These are phyloP conservation scores for Penicillium subrubescens DNA, from an alignment of 495 filamentous ascomycete genomes.

Conservation along the genomic window DNA sequence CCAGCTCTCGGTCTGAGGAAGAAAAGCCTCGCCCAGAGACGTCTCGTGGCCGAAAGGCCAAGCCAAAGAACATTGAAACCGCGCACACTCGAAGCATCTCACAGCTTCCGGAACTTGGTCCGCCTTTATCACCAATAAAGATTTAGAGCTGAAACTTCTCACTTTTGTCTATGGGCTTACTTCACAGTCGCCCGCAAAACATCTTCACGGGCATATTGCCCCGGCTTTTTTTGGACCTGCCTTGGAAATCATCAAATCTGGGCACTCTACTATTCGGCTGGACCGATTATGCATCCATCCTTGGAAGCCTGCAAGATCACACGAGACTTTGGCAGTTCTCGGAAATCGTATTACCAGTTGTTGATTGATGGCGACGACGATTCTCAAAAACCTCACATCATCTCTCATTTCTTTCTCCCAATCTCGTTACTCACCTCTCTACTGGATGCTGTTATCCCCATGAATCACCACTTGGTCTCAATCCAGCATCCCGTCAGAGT, in stretches of 20 bases:
- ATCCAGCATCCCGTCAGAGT: constrained; percentile 19
- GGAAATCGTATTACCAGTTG: background rate
- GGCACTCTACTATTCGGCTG: constrained; percentile 20
- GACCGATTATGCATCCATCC: constrained; percentile 15
- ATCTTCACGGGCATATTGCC: background rate
- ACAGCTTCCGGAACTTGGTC: constrained; percentile 64
- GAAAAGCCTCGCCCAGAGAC: constrained; percentile 37
- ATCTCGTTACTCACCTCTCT: background rate
- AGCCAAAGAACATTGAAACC: constrained; percentile 44
- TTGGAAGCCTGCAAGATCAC: background rate
- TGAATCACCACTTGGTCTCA: constrained; percentile 7
- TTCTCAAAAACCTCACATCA: background rate
- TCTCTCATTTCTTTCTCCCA: background rate
- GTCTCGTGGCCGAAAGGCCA: constrained; percentile 37
- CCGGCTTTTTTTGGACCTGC: background rate
- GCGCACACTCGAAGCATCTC: constrained; percentile 44
- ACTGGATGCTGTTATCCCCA: background rate
- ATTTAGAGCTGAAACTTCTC: constrained; percentile 30
- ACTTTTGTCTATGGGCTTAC: background rate
- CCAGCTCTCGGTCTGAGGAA: constrained; percentile 54
- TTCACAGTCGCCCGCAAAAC: background rate
- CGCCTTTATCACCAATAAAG: constrained; percentile 72
- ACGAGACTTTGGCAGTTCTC: background rate
- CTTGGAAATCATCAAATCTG: background rate
- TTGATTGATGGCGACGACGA: background rate